Evolutionary conservation across 371 early-diverging fungal genomes (phyloP).

Genomic region (Syncephalastrum monosporum): DNA sequence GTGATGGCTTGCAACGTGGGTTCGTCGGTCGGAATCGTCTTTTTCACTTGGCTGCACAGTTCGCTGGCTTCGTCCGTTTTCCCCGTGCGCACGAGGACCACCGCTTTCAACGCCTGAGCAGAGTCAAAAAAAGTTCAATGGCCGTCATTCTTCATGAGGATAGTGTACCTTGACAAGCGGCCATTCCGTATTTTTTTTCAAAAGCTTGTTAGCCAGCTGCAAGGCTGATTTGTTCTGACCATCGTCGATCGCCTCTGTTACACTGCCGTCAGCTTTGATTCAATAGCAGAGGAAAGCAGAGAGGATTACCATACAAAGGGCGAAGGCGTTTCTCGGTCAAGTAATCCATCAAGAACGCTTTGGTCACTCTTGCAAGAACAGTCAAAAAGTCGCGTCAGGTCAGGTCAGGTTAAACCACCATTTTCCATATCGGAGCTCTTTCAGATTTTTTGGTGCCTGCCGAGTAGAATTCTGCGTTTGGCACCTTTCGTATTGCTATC

Average conservation of each 20-base stretch:
- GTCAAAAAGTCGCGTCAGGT: no score
- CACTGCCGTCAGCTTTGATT: background rate
- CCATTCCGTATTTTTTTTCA: conserved; percentile 70
- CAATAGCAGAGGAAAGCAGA: background rate
- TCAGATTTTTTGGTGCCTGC: no score
- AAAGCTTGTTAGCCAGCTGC: conserved; percentile 62
- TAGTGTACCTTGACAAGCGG: conserved; percentile 60
- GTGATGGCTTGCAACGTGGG: conserved; percentile 74
- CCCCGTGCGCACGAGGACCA: conserved; percentile 69
- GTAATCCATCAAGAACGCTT: conserved; percentile 25
- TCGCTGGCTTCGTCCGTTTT: conserved; percentile 65
- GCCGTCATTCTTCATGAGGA: background rate
- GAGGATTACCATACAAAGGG: conserved; percentile 44
- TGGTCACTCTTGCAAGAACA: no score
- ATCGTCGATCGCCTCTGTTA: conserved; percentile 72
- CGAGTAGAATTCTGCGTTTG: no score
- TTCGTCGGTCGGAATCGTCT: conserved; percentile 67
- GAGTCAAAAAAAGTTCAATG: background rate
- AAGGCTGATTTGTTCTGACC: conserved; percentile 70
- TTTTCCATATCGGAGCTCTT: no score
- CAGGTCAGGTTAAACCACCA: no score
- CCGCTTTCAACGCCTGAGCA: conserved; percentile 79
- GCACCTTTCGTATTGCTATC: no score
- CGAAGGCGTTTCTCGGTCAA: conserved; percentile 45
- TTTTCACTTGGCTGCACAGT: conserved; percentile 73